Percentiles rank a stretch among this genome's conserved stretches.
Evolutionary conservation across 2,329 filamentous ascomycete genomes (phyloP).

Genomic region (Colletotrichum falcatum): DNA sequence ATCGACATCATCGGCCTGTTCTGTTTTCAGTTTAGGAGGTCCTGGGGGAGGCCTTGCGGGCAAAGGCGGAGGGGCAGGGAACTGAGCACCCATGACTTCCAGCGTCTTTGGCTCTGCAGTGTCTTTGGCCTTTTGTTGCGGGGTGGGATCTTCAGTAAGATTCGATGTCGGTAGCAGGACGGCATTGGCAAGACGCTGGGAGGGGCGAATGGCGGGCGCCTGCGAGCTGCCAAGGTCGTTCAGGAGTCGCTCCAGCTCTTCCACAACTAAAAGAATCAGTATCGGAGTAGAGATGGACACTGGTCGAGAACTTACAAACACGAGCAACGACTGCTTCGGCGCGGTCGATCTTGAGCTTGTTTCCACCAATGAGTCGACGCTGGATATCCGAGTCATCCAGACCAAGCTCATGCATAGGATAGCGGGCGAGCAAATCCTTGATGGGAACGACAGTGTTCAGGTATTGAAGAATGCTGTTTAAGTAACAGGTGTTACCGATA

Average conservation of each 20-base stretch:
- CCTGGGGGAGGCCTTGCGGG: conserved; percentile 61
- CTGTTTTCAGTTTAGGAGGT: conserved; percentile 46
- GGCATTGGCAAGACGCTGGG: conserved; percentile 81
- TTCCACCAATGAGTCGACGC: conserved; percentile 80
- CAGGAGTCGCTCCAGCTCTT: conserved; percentile 79
- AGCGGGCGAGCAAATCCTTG: conserved; percentile 82
- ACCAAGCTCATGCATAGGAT: conserved; percentile 77
- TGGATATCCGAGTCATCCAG: conserved; percentile 72
- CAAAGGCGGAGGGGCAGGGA: conserved; percentile 56
- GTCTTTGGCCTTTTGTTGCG: neutral
- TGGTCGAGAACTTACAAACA: conserved; percentile 72
- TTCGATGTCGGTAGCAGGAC: conserved; percentile 72
- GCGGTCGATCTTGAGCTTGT: conserved; percentile 61
- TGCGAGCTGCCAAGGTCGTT: conserved; percentile 74
- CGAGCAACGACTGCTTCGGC: conserved; percentile 75
- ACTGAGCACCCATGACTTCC: conserved; percentile 38
- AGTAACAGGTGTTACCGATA: conserved; percentile 97
- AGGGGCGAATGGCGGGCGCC: conserved; percentile 74
- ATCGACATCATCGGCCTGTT: conserved; percentile 49
- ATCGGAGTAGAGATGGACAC: conserved; percentile 53
- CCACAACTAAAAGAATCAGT: conserved; percentile 70
- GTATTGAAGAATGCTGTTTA: conserved; percentile 96
- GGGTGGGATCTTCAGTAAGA: conserved; percentile 1
- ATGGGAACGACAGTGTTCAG: conserved; percentile 90
- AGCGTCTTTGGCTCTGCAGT: conserved; percentile 27